Evolutionary conservation across 441 rosid species (phyloP).

Genomic region (Rhodomyrtus psidioides): DNA sequence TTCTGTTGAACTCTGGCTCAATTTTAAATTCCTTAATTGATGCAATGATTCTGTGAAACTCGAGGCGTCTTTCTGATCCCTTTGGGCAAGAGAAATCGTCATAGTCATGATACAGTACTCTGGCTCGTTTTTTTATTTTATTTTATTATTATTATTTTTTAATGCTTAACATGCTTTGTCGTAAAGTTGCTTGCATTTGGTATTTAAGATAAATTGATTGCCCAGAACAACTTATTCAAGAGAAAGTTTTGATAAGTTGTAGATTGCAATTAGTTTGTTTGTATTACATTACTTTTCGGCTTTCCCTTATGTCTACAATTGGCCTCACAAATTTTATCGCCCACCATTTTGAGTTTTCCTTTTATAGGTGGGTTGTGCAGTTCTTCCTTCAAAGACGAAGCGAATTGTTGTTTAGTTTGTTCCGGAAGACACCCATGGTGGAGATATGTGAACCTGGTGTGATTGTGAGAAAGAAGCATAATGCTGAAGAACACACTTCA

Average conservation of each 20-base stretch:
- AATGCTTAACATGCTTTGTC: not conserved
- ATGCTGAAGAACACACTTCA: conserved; percentile 13
- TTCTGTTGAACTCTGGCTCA: too few relatives aligned
- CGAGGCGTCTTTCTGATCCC: too few relatives aligned
- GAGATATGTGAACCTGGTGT: conserved; percentile 13
- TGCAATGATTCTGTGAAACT: too few relatives aligned
- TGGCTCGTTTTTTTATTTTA: too few relatives aligned
- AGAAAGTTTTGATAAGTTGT: not conserved
- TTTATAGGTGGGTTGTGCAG: not conserved
- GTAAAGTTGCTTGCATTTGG: not conserved
- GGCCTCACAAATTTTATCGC: not conserved
- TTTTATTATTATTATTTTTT: too few relatives aligned
- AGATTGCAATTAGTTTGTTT: not conserved
- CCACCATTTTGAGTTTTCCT: not conserved
- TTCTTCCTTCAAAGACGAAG: not conserved
- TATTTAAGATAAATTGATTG: not conserved
- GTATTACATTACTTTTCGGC: not conserved
- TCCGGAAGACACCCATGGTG: conserved; percentile 29
- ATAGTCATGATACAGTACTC: too few relatives aligned
- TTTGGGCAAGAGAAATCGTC: too few relatives aligned
- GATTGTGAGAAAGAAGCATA: conserved; percentile 19
- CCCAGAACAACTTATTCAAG: not conserved
- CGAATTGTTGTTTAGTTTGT: not conserved
- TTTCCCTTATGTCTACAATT: not conserved
- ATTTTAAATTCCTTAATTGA: too few relatives aligned